Evolutionary conservation across 345 rosid species (phyloP).

Genomic region (Euphorbia lathyris): DNA sequence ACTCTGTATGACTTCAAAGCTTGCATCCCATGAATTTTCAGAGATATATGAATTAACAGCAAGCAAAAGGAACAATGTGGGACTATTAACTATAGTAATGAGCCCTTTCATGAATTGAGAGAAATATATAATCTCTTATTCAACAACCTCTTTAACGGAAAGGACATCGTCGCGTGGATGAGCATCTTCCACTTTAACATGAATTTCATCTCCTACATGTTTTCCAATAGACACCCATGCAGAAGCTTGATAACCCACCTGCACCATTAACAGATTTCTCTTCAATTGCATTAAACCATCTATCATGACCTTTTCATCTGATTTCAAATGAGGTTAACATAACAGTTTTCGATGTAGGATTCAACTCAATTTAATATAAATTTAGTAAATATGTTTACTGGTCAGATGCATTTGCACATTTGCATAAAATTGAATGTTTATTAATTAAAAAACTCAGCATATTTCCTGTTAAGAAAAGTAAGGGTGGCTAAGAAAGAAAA

Average conservation of each 20-base stretch:
- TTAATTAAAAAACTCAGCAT: too few relatives aligned
- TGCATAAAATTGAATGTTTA: background rate
- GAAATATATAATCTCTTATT: slow-evolving; percentile 17
- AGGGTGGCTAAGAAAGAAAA: background rate
- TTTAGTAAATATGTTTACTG: too few relatives aligned
- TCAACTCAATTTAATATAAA: too few relatives aligned
- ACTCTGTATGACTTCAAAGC: background rate
- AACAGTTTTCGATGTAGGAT: background rate
- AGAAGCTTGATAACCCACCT: slow-evolving; percentile 83
- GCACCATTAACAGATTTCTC: slow-evolving; percentile 20
- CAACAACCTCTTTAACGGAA: slow-evolving; percentile 53
- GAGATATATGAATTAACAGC: slow-evolving; percentile 12
- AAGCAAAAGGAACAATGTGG: slow-evolving; percentile 4
- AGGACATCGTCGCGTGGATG: slow-evolving; percentile 76
- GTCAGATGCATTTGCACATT: too few relatives aligned
- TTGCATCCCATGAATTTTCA: slow-evolving; percentile 4
- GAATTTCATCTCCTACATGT: slow-evolving; percentile 76
- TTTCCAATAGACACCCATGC: slow-evolving; percentile 75
- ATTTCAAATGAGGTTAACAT: background rate
- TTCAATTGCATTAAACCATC: background rate
- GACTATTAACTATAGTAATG: slow-evolving; percentile 9
- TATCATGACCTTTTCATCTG: too few relatives aligned
- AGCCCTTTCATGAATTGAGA: slow-evolving; percentile 9
- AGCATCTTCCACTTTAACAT: slow-evolving; percentile 79
- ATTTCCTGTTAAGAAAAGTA: background rate